Base-by-base conservation (phyloP, 1,284 basidiomycete species). In the Marasmius tenuissimus region DNA sequence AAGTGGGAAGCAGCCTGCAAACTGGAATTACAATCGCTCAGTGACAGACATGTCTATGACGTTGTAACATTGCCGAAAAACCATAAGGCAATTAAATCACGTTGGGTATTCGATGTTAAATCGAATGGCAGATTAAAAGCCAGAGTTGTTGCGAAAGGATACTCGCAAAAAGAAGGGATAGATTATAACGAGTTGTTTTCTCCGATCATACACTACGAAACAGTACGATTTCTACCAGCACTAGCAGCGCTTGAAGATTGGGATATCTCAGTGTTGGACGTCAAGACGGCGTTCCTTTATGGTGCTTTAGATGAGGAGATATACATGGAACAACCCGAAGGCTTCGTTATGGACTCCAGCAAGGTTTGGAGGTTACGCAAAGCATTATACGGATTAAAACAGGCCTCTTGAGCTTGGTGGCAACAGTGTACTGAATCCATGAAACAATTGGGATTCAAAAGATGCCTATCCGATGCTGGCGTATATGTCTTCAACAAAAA, bases 221-320 rank as follows among this genome's bases (percentile, higher is more conserved):
- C 48, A 2, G 48, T 50, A 12, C 4, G 48, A 3, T 3, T 50
- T 0, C 61, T 83, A 12, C 64, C 76, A 11, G 70, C 74, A 0
- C 59, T 76, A 5, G 70, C 73, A 11, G 72, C 71, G 0, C 54
- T 67, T 1, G 39, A 73, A 27, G 65, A 73, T 40, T 73, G 71
- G 65, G 61, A 73, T 18, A 62, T 80, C 12, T 61, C 72, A n/a
- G 72, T 70, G 16, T 58, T 78, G 6, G 77, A 82, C 63, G 70
- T 80, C 2, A 70, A 71, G 47, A 70, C 69, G 0, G 75, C 77
- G 0, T 81, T 74, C 62, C 69, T 78, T 0, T 73, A 78, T 69
- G 71, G 76, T 2, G 58, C 68, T n/a, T 66, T 78, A 2, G 67
- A 75, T 9, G 71, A 76, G 51, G 73, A 76, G 53, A 68, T 77